Evolutionary conservation across 2,329 filamentous ascomycete species (phyloP).

Genomic region (Neoscytalidium dimidiatum): DNA sequence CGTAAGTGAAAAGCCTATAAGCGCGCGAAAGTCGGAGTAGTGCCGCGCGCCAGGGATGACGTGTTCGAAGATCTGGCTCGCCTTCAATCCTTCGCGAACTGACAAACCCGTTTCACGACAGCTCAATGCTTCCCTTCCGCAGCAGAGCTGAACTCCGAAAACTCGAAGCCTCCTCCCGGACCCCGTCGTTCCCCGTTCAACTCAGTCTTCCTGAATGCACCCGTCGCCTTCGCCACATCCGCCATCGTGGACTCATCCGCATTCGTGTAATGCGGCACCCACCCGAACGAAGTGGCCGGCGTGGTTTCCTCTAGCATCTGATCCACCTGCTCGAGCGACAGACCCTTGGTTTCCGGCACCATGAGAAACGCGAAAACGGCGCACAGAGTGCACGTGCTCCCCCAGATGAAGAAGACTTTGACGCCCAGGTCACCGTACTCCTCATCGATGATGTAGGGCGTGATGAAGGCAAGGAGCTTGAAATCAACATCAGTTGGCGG

Average conservation of each 20-base stretch:
- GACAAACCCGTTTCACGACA: not conserved
- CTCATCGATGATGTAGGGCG: slow-evolving; percentile 74
- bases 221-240: not conserved
- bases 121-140: not conserved
- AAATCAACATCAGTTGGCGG: not conserved
- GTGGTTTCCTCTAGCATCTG: slow-evolving; percentile 58
- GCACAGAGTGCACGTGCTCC: slow-evolving; percentile 54
- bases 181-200: not conserved
- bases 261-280: not conserved
- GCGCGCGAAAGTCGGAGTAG: too few relatives aligned
- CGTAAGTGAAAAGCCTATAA: too few relatives aligned
- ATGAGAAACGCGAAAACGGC: slow-evolving; percentile 69
- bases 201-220: not conserved
- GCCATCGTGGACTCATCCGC: not conserved
- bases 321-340: slow-evolving; percentile 81
- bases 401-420: slow-evolving; percentile 62
- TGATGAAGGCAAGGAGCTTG: slow-evolving; percentile 54
- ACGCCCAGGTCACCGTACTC: slow-evolving; percentile 67
- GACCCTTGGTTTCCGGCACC: slow-evolving; percentile 84
- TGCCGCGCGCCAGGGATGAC: not conserved
- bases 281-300: not conserved
- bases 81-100: not conserved
- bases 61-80: too few relatives aligned
- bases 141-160: not conserved
- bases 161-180: not conserved